Conservation (phyloP, 805 yeast species). For the Nakazawaea laoshanensis region DNA sequence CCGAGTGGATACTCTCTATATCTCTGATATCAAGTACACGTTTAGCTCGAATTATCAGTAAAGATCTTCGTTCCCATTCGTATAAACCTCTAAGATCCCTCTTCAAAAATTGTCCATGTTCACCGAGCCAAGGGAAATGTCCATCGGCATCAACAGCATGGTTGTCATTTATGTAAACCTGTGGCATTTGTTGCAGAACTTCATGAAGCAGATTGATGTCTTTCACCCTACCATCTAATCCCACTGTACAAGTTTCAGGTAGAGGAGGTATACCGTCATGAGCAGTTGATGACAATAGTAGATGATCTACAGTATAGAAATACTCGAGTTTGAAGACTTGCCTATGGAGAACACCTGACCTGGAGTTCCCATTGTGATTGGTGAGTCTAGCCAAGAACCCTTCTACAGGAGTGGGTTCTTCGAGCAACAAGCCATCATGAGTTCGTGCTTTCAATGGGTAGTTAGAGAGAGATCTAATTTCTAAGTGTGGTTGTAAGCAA, state of each 20-base stretch:
- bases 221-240: constrained; percentile 19
- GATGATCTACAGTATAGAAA: constrained; percentile 51
- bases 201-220: constrained; percentile 17
- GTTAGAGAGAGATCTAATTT: too few species aligned
- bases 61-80: constrained; percentile 56
- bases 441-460: too few species aligned
- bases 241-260: constrained; percentile 22
- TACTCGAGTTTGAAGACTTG: constrained; percentile 50
- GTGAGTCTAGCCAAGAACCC: constrained; percentile 65
- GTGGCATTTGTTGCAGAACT: constrained; percentile 21
- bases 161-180: constrained; percentile 40
- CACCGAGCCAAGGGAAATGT: constrained; percentile 57
- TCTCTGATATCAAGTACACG: constrained; percentile 54
- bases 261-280: constrained; percentile 56
- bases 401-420: constrained; percentile 74
- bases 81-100: constrained; percentile 52
- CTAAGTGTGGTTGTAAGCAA: too few species aligned
- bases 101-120: constrained; percentile 26
- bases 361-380: constrained; percentile 34
- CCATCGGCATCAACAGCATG: constrained; percentile 39
- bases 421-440: too few species aligned
- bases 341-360: constrained; percentile 18
- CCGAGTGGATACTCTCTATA: constrained; percentile 29
- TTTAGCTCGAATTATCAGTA: constrained; percentile 46
- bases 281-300: constrained; percentile 51